Conservation (phyloP, 257 asterid genomes). For the Solanum pinnatisectum region DNA sequence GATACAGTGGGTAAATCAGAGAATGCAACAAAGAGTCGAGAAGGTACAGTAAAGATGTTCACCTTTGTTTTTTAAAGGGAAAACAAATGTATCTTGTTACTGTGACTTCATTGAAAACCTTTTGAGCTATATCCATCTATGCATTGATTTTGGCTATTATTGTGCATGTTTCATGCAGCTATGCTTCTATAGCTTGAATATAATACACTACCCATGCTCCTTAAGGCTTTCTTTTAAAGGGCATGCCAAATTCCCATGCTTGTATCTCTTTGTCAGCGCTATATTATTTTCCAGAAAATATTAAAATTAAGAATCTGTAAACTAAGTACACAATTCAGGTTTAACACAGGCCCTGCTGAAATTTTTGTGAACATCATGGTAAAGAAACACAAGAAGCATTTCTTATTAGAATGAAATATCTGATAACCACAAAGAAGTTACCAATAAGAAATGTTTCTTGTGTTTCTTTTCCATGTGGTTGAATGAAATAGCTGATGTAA, state of each 20-base stretch:
- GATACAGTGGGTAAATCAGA: slow-evolving; percentile 3
- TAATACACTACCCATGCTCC: background rate
- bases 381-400: background rate
- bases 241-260: background rate
- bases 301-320: background rate
- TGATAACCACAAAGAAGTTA: background rate
- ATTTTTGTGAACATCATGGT: background rate
- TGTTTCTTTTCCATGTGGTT: background rate
- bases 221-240: background rate
- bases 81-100: background rate
- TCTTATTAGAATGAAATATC: background rate
- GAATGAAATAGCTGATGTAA: background rate
- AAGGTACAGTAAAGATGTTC: slow-evolving; percentile 17
- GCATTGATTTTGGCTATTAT: background rate
- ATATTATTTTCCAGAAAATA: background rate
- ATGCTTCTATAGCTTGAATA: background rate
- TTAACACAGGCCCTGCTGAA: background rate
- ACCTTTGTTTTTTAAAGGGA: background rate
- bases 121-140: background rate
- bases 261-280: background rate
- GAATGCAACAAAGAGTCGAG: slow-evolving; percentile 4
- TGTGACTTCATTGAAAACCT: background rate
- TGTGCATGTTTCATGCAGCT: background rate
- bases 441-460: background rate
- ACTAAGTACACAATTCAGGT: background rate